Evolutionary conservation across 345 rosid species (phyloP).

Genomic region (Punica granatum): DNA sequence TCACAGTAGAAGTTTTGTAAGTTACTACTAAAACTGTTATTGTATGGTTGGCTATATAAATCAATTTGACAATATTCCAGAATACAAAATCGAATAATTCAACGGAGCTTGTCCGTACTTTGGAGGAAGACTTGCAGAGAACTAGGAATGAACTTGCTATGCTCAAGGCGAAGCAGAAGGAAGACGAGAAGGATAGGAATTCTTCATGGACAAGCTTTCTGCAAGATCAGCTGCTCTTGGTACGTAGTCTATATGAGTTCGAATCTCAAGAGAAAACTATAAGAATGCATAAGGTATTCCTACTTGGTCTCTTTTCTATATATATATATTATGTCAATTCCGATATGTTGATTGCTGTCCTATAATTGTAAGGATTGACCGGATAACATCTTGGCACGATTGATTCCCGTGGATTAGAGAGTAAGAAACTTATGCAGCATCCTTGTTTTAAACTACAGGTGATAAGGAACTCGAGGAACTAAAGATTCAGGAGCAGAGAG

Average conservation of each 20-base stretch:
- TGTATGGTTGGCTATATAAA: background rate
- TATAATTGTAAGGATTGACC: background rate
- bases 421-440: slow-evolving; percentile 1
- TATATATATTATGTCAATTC: background rate
- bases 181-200: slow-evolving; percentile 54
- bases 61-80: slow-evolving; percentile 24
- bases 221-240: slow-evolving; percentile 32
- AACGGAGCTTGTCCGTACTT: slow-evolving; percentile 38
- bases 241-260: slow-evolving; percentile 41
- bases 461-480: slow-evolving; percentile 60
- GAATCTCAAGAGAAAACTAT: slow-evolving; percentile 41
- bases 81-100: slow-evolving; percentile 77
- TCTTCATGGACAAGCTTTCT: slow-evolving; percentile 36
- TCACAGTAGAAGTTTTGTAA: too few species aligned
- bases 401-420: background rate
- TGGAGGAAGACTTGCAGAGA: slow-evolving; percentile 82
- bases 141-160: slow-evolving; percentile 84
- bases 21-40: background rate
- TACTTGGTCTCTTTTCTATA: background rate
- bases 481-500: slow-evolving; percentile 41
- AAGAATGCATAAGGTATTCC: slow-evolving; percentile 41
- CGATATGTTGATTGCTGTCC: background rate
- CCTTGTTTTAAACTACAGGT: slow-evolving; percentile 32
- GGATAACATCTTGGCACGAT: background rate
- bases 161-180: slow-evolving; percentile 79